Base-by-base conservation (phyloP, 2,329 filamentous ascomycete genomes). In the Paecilomyces variotii region DNA sequence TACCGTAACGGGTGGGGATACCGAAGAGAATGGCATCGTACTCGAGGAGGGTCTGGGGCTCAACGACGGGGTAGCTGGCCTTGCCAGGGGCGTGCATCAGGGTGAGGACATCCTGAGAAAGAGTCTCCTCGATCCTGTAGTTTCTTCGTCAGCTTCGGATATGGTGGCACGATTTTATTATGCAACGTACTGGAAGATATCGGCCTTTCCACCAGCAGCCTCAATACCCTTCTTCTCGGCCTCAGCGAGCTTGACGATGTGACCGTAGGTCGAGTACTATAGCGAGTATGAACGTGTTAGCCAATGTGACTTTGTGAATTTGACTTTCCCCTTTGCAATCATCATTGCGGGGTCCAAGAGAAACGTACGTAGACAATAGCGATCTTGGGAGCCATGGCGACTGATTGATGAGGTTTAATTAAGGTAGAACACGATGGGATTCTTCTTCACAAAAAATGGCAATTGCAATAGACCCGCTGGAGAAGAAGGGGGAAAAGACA, bases 1-100 rank as follows among this genome's bases (percentile, higher is more conserved):
- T 97, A 69, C 94, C 94, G 80, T 90, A 99, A 66, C 94, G 86
- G 56, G 94, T 99, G 60, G 94, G 94, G 74, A 97, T 94, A 65
- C 94, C 94, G 69, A 97, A 84, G 64, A 99, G 87, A 80, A 97
- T 87, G 65, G 81, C 94, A 71, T 97, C 92, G 79, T 95, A 97
- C 56, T 80, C 63, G 70, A 87, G 84, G 51, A 97, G 86, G 32
- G 74, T 79, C 11, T 82, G 73, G 55, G 83, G 81, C 67, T 82
- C 78, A 60, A 87, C 80, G 66, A 90, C 74, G 59, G 86, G 83
- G 73, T 94, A 79, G 71, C 84, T 80, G 64, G 82, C 73, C 68
- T 96, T 95, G 65, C 86, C 72, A 3, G 91, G 89, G 30, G 94
- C 94, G 79, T 95, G 77, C 91, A 99, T 95, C 85, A 96, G 96